These are phyloP conservation scores for Candida dajiaensis DNA, from an alignment of 805 yeast genomes.

Conservation along the genomic window DNA sequence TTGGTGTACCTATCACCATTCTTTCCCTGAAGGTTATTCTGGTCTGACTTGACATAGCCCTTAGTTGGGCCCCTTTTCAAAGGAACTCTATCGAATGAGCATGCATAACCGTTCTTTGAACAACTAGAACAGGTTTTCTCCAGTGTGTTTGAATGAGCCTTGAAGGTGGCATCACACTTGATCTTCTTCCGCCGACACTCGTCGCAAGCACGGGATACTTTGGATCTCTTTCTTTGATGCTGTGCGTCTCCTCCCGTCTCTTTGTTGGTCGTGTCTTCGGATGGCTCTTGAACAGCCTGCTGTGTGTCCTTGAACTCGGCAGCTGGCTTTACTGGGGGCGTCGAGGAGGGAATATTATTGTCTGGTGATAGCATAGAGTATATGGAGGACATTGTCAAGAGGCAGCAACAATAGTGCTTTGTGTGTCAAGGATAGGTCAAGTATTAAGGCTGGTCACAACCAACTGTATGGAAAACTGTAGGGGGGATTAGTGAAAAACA, in stretches of 20 bases:
- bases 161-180: constrained; percentile 59
- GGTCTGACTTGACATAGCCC: constrained; percentile 40
- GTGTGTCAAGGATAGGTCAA: too few species aligned
- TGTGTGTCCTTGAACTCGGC: background rate
- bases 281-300: background rate
- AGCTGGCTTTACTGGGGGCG: background rate
- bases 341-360: background rate
- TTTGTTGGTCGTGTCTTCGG: background rate
- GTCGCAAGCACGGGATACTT: constrained; percentile 79
- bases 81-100: constrained; percentile 68
- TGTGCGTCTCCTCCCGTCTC: constrained; percentile 2
- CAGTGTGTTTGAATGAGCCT: constrained; percentile 38
- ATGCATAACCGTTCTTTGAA: constrained; percentile 48
- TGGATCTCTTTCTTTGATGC: constrained; percentile 49
- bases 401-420: background rate
- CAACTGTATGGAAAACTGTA: too few species aligned
- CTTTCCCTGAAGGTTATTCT: constrained; percentile 12
- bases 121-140: constrained; percentile 58
- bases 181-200: constrained; percentile 71
- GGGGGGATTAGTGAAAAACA: background rate
- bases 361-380: constrained; percentile 4
- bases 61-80: constrained; percentile 76
- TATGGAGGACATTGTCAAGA: constrained; percentile 5
- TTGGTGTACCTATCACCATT: constrained; percentile 3
- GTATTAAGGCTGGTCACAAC: too few species aligned